Conservation (phyloP, 225 moss, liverwort and hornwort species). For the Neckera pumila region DNA sequence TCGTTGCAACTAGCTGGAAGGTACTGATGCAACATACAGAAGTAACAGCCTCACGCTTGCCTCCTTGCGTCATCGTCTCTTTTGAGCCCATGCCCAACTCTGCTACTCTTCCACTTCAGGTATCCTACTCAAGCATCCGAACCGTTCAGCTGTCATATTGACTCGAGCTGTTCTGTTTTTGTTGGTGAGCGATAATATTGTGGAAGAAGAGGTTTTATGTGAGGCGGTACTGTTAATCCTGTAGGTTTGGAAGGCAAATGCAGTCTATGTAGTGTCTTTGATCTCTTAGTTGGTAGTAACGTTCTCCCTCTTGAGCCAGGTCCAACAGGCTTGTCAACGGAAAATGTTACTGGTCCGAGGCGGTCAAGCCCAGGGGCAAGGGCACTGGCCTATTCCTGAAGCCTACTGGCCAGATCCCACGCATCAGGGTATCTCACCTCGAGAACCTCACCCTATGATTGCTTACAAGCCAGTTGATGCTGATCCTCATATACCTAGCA, state of each 20-base stretch:
- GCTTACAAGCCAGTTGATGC: conserved; percentile 92
- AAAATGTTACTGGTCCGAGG: conserved; percentile 93
- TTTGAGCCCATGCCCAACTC: conserved; percentile 92
- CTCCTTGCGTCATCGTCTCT: conserved; percentile 92
- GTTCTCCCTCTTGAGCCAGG: conserved; percentile 24
- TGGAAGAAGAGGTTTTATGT: not conserved
- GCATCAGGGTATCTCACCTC: conserved; percentile 61
- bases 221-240: not conserved
- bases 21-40: conserved; percentile 97
- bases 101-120: conserved; percentile 65
- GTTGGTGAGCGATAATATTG: not conserved
- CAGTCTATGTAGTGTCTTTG: not conserved
- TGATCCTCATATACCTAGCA: conserved; percentile 77
- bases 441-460: conserved; percentile 90
- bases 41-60: conserved; percentile 80
- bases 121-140: not conserved
- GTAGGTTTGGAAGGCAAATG: not conserved
- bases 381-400: conserved; percentile 99
- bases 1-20: conserved; percentile 98
- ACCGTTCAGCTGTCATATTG: not conserved
- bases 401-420: conserved; percentile 93
- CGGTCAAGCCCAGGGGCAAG: conserved; percentile 75
- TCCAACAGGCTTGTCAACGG: conserved; percentile 80
- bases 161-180: not conserved
- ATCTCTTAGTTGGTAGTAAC: not conserved